Base-by-base conservation (phyloP, 2,329 filamentous ascomycete species). In the Coniochaeta prunicola region DNA sequence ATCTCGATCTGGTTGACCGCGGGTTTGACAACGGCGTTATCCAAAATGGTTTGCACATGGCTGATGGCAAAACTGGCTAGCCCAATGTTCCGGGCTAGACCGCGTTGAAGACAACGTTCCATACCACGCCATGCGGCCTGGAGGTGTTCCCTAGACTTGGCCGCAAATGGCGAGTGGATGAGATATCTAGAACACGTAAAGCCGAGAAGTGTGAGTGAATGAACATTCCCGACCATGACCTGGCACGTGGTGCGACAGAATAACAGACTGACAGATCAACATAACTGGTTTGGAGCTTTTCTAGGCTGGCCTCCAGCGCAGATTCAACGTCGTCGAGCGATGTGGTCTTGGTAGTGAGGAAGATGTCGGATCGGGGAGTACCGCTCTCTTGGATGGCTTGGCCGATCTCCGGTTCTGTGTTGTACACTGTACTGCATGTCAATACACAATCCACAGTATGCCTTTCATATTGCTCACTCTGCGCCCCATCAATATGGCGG, bases 1-100 rank as follows among this genome's bases (percentile, higher is more conserved):
- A 83, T 86, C 76, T 93, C 90, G 68, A 93, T 89, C 78, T 94
- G 90, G 75, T 93, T 92, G 62, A 89, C 81, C 7, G 83, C 85
- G 0, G 90, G 90, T 3, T 76, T 69, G 61, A 88, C 70, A 64
- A 80, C 81, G 56, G 86, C 85, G 5, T 84, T 83, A 68, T 80
- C 70, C 2, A 87, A 74, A 45, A 87, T 68, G 2, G 74, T 67
- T 68, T 87, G 80, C 21, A 88, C 71, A 63, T 88, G 75, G 48
- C 74, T 68, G 64, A 79, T 74, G 33, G 82, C 67, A 68, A 89
- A 93, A 76, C 93, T 94, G 67, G 87, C 90, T 15, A 94, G 86
- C 57, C 90, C 90, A 64, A 94, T 91, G 59, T 86, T 84, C 64
- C 78, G 81, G 55, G 84, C 85, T 61, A 82, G 82, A 62, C 88